These are phyloP conservation scores for Penicillium sp. DNA, from an alignment of 2,329 filamentous ascomycete species.

Conservation along the genomic window DNA sequence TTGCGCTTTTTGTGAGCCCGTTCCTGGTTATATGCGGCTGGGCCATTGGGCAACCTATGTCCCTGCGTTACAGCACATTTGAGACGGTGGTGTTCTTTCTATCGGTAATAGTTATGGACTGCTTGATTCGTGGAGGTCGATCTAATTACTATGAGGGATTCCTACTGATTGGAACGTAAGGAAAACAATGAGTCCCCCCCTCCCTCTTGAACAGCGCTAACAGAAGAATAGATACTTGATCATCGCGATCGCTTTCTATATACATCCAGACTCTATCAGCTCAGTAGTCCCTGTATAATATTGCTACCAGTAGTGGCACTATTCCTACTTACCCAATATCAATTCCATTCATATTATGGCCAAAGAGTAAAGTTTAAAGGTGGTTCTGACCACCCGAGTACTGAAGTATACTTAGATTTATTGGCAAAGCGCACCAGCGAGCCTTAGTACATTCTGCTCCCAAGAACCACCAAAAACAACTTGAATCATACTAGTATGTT, in stretches of 20 bases:
- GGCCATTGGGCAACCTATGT: constrained; percentile 57
- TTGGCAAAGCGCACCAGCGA: too few relatives aligned
- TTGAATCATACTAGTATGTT: too few relatives aligned
- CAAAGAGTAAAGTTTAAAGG: too few relatives aligned
- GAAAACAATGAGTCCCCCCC: neutral
- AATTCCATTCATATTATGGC: too few relatives aligned
- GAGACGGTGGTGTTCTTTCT: constrained; percentile 25
- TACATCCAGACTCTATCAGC: constrained; percentile 17
- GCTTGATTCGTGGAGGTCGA: constrained; percentile 23
- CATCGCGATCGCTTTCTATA: constrained; percentile 24
- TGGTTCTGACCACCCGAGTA: too few relatives aligned
- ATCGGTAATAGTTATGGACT: constrained; percentile 27
- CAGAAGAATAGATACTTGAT: constrained; percentile 18
- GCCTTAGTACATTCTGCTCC: too few relatives aligned
- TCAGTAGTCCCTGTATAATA: too few relatives aligned
- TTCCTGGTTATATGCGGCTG: constrained; percentile 62
- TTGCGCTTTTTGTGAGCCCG: constrained; percentile 61
- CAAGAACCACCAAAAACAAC: too few relatives aligned
- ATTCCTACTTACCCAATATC: too few relatives aligned
- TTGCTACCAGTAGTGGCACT: too few relatives aligned
- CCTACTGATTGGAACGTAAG: constrained; percentile 26
- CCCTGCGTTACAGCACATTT: constrained; percentile 23
- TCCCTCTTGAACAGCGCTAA: constrained; percentile 4
- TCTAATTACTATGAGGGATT: constrained; percentile 26
- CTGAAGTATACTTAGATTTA: too few relatives aligned